Evolutionary conservation across 2,329 filamentous ascomycete species (phyloP), one percentile per base, ranked within the genome.

Genomic region (Eutypella sp.): DNA sequence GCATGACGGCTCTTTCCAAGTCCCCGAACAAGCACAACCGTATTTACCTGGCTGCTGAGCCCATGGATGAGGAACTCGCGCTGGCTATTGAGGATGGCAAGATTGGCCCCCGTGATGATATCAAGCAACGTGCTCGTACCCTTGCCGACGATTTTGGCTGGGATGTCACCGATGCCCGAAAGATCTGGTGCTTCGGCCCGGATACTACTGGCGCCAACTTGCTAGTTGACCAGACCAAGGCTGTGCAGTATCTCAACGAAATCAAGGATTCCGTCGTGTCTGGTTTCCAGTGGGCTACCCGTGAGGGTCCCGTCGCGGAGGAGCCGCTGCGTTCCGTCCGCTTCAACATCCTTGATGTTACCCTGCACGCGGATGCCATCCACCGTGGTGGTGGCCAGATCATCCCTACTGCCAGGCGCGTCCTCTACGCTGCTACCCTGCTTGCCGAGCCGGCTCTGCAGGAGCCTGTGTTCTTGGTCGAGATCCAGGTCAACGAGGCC

Each of bases 21-120:
- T 99, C 93, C 41, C 93, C 93, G 78, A 99, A 99, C 88, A 99
- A 99, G 89, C 93, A 99, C 87, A 99, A 99, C 84, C 92, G 93
- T 90, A 82, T 99, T 52, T 99, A 97, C 81, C 85, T 99, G 76
- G 82, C 81, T 72, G 93, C 93, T 57, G 77, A 90, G 75, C 93
- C 93, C 62, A 80, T 99, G 46, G 82, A 82, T 39, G 93, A 99
- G 82, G 93, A 97, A 62, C 85, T 99, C 51, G 80, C 88, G 62
- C 82, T 83, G 67, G 88, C 87, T 66, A 99, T 99, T 57, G 93
- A 99, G 79, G 58, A 68, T 46, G 93, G 93, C 78, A 93, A 90
- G 81, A 90, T 99, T 71, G 79, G 75, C 67, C 89, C 93, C 58
- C 89, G 92, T 81, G 93, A 99, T 72, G 93, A 99, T 79, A 89